phyloP scores from a whole-genome alignment of 1,284 basidiomycete genomes.

The Takashimella koratensis region DNA sequence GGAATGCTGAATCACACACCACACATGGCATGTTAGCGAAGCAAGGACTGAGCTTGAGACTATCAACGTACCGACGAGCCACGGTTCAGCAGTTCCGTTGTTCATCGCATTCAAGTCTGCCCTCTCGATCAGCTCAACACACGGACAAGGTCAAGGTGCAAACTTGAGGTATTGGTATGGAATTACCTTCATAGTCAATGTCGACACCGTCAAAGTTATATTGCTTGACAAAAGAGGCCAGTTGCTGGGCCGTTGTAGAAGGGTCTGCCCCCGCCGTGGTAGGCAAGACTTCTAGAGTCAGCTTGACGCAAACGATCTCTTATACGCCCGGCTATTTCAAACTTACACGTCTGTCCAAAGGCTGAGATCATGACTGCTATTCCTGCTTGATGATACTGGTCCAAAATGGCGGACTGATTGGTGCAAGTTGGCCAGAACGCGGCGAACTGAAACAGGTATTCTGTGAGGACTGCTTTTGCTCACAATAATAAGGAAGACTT shows the following conservation, averaged over 20 bases:
- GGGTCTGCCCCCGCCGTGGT: slow-evolving; percentile 46
- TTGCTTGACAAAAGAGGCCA: slow-evolving; percentile 47
- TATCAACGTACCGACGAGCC: slow-evolving; percentile 35
- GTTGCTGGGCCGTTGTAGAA: slow-evolving; percentile 31
- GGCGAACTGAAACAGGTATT: too few species aligned
- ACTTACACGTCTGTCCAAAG: slow-evolving; percentile 47
- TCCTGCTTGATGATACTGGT: slow-evolving; percentile 49
- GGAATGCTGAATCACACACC: slow-evolving; percentile 36
- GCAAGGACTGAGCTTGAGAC: too few species aligned
- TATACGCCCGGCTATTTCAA: too few species aligned
- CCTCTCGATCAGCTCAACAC: too few species aligned
- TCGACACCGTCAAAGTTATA: slow-evolving; percentile 54
- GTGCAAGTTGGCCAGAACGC: too few species aligned
- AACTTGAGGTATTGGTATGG: background rate
- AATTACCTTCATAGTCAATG: slow-evolving; percentile 52
- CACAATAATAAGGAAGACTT: too few species aligned
- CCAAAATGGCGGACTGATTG: too few species aligned
- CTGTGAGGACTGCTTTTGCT: too few species aligned
- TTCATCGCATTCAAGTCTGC: too few species aligned
- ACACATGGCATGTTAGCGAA: too few species aligned
- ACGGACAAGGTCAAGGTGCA: too few species aligned
- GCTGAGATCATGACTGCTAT: slow-evolving; percentile 51
- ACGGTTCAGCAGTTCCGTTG: slow-evolving; percentile 11
- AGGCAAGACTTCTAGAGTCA: slow-evolving; percentile 38
- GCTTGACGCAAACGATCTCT: too few species aligned